These are phyloP conservation scores for Pinus taeda DNA, from an alignment of 75 land plant genomes.

Conservation along the genomic window DNA sequence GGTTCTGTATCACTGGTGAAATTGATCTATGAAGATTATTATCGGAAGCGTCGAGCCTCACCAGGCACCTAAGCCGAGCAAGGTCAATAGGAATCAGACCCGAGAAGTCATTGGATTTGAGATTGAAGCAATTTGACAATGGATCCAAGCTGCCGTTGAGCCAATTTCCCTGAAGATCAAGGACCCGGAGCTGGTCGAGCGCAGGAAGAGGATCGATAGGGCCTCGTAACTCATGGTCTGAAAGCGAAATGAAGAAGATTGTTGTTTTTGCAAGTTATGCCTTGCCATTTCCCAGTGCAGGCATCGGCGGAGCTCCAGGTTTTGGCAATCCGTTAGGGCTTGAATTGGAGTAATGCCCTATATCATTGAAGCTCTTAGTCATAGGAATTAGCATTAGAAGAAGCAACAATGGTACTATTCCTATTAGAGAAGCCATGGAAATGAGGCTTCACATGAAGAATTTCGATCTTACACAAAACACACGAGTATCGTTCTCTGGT, in stretches of 20 bases:
- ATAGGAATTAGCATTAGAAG: background rate
- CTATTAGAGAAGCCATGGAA: no score
- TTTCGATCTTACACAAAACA: no score
- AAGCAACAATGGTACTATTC: background rate
- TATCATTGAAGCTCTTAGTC: constrained; percentile 24
- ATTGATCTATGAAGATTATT: constrained; percentile 53
- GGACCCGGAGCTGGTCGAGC: constrained; percentile 61
- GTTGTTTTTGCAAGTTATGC: constrained; percentile 42
- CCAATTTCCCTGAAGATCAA: constrained; percentile 63
- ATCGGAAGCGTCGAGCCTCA: constrained; percentile 55
- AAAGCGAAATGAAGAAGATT: constrained; percentile 45
- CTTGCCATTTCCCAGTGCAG: constrained; percentile 50
- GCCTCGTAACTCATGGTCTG: constrained; percentile 49
- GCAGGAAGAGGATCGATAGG: constrained; percentile 36
- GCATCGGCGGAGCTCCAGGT: constrained; percentile 55
- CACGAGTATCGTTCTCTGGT: no score
- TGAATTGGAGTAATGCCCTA: constrained; percentile 55
- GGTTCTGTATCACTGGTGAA: constrained; percentile 21
- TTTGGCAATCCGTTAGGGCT: constrained; percentile 30
- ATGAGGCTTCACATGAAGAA: no score
- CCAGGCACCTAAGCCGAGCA: constrained; percentile 28
- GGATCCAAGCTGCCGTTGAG: constrained; percentile 50
- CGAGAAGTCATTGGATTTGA: constrained; percentile 67
- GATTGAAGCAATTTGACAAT: constrained; percentile 35
- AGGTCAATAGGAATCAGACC: constrained; percentile 60